phyloP scores from a whole-genome alignment of 208 protist species.

The Wallacemonas collosoma region DNA sequence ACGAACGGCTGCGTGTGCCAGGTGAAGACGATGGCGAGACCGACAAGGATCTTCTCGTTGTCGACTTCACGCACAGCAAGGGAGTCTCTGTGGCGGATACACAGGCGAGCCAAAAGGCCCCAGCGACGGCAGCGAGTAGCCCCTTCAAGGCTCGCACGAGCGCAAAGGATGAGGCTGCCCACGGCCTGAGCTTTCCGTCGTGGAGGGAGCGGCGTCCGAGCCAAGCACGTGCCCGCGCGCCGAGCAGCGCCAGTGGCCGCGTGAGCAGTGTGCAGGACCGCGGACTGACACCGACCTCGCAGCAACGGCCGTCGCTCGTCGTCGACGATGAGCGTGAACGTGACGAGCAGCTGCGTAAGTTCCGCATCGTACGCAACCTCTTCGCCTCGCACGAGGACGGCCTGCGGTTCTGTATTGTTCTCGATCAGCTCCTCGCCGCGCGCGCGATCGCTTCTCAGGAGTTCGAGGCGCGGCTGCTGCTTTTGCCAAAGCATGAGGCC shows the following conservation, averaged over 20 bases:
- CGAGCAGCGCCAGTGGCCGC: background rate
- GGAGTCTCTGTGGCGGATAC: background rate
- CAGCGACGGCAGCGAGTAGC: background rate
- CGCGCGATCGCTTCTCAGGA: constrained; percentile 19
- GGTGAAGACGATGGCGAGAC: background rate
- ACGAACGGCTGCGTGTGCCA: background rate
- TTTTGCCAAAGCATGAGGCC: constrained; percentile 11
- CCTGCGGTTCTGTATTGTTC: constrained; percentile 23
- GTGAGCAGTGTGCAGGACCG: background rate
- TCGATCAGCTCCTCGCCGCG: constrained; percentile 18
- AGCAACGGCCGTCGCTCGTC: background rate
- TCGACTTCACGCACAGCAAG: background rate
- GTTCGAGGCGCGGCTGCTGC: constrained; percentile 23
- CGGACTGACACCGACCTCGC: background rate
- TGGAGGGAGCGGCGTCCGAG: background rate
- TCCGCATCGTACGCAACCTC: constrained; percentile 18
- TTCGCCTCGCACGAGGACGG: constrained; percentile 31
- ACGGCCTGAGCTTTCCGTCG: background rate
- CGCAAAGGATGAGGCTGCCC: background rate
- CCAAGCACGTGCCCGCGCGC: background rate
- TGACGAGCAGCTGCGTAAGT: constrained; percentile 13
- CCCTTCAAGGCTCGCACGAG: background rate
- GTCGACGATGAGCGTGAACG: constrained; percentile 15
- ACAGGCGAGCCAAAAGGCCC: background rate
- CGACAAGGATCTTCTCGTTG: background rate